Base-by-base conservation (phyloP, 805 yeast species). In the Candida montana region DNA sequence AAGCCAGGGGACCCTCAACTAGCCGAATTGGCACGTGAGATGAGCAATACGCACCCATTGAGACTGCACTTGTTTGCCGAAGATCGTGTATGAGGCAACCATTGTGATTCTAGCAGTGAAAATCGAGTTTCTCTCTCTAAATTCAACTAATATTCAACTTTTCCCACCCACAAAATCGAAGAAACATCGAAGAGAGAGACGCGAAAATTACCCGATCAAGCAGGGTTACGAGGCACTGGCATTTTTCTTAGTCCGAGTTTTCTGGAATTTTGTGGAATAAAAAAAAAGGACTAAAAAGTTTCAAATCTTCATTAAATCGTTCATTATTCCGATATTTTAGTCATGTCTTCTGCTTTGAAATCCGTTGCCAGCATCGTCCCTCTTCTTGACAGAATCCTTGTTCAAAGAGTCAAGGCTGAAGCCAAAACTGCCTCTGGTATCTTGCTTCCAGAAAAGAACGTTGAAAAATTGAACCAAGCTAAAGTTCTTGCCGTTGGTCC, bases 401-500 rank as follows among this genome's bases (percentile, higher is more conserved):
- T 93, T 49, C 97, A 90, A 73, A 85, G 97, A 68, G 69, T 83
- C 61, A 89, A 88, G 75, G 95, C 95, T 46, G 83, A 86, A 60
- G 75, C 91, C 52, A 76, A 89, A 72, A 90, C 98, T 46, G 84
- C 95, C 44, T 81, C 93, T 34, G 98, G 98, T 60, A 77, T 90
- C 59, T 86, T 79, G 69, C 83, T 90, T 53, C 98, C 98, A 48
- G 97, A 90, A 70, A 89, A 89, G 75, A 90, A 91, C 74, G 95
- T 83, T 57, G 91, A 87, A 65, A 93, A 91, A 71, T 77, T 89
- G 61, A 86, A 86, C 74, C 85, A 88, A 68, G 99, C 90, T 48
- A 81, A 81, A 42, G 98, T 91, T 39, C 68, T 91, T 51, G 91
- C 98, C 45, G 88, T 90, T 50, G 99, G 99, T 48, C 98, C 98